Evolutionary conservation across 2,329 filamentous ascomycete species (phyloP).

Genomic region (Penicillium sp.): DNA sequence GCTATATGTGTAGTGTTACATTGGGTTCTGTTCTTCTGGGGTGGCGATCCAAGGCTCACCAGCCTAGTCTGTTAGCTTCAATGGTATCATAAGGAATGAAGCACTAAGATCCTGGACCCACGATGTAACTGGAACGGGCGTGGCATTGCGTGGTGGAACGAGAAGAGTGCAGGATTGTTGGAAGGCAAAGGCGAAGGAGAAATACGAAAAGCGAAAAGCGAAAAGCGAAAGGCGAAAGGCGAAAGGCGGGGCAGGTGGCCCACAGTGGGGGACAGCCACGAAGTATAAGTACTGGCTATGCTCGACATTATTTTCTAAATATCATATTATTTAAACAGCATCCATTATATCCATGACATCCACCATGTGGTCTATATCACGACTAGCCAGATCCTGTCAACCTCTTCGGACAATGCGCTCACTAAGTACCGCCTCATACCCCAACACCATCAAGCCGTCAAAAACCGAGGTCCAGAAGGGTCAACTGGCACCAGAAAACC

Average conservation of each 20-base stretch:
- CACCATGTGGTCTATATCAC: background rate
- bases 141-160: background rate
- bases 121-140: slow-evolving; percentile 4
- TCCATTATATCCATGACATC: too few relatives aligned
- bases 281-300: too few relatives aligned
- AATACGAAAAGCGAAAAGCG: background rate
- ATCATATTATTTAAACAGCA: too few relatives aligned
- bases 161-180: background rate
- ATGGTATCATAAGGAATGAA: background rate
- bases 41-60: too few relatives aligned
- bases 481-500: slow-evolving; percentile 52
- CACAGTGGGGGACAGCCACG: background rate
- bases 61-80: background rate
- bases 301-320: too few relatives aligned
- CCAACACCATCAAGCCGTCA: slow-evolving; percentile 46
- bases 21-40: background rate
- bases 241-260: background rate
- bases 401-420: background rate
- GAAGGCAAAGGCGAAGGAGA: background rate
- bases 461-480: slow-evolving; percentile 45
- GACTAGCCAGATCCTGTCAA: background rate
- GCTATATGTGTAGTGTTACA: background rate
- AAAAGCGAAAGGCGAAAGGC: slow-evolving; percentile 11
- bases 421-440: slow-evolving; percentile 8
- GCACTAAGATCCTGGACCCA: background rate